These are phyloP conservation scores for Diversispora eburnea DNA, from an alignment of 192 early-diverging fungal genomes.

Conservation along the genomic window DNA sequence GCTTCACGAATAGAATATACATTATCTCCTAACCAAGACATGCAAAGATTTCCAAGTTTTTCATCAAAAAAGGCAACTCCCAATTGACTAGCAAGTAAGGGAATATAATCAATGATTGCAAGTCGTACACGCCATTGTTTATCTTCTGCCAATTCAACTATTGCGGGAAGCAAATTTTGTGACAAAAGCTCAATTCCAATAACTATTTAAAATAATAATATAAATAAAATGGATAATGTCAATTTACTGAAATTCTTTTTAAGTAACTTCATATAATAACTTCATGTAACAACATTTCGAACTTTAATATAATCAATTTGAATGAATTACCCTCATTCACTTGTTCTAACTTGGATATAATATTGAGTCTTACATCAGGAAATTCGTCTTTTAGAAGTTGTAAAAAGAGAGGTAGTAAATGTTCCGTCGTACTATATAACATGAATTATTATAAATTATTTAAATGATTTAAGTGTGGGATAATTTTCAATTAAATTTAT, in stretches of 20 bases:
- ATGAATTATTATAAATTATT: background rate
- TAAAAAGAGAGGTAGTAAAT: slow-evolving; percentile 92
- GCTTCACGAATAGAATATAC: slow-evolving; percentile 98
- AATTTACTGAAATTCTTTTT: slow-evolving; percentile 6
- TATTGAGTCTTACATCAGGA: slow-evolving; percentile 95
- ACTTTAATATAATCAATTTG: background rate
- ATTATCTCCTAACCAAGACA: slow-evolving; percentile 97
- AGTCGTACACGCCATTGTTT: slow-evolving; percentile 99
- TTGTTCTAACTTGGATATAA: slow-evolving; percentile 96
- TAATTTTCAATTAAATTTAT: background rate
- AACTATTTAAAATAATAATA: slow-evolving; percentile 35
- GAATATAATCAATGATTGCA: slow-evolving; percentile 99
- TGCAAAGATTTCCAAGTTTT: slow-evolving; percentile 89
- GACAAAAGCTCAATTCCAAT: slow-evolving; percentile 98
- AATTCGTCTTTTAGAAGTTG: slow-evolving; percentile 96
- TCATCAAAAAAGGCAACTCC: slow-evolving; percentile 97
- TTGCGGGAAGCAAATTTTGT: slow-evolving; percentile 94
- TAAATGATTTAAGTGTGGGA: background rate
- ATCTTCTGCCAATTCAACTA: slow-evolving; percentile 98
- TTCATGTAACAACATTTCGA: too few species aligned
- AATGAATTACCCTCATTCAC: slow-evolving; percentile 75
- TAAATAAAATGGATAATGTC: background rate
- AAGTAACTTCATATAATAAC: background rate
- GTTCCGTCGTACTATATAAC: slow-evolving; percentile 77
- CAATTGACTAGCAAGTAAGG: slow-evolving; percentile 92